Base-by-base conservation (phyloP, 768 basidiomycete species). In the Russula earlei region DNA sequence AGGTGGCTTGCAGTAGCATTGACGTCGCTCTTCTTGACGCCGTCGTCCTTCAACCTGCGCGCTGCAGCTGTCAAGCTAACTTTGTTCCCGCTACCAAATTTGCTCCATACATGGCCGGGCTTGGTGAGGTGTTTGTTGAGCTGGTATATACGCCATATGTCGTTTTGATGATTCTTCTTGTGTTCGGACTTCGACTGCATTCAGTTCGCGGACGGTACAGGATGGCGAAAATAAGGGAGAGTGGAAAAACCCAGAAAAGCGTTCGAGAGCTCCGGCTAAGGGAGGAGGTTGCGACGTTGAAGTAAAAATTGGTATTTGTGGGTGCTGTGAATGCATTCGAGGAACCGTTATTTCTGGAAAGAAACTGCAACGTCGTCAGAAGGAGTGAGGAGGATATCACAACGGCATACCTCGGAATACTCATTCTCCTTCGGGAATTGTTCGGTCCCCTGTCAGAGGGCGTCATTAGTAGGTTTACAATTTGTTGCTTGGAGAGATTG, bases 121-220 rank as follows among this genome's bases (percentile, higher is more conserved):
- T 81, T 83, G 54, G 83, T 85, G 47, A 95, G 80, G 63, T 85
- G 78, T 69, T 98, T 98, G 70, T 88, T 90, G 24, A 97, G 71
- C 68, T 99, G 95, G 70, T 88, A 98, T 55, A 94, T 82, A n/a
- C 95, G 82, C 88, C 92, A 94, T 65, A 84, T 74, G 66, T 97
- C 92, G 2, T 77, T 73, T 67, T 95, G 94, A 45, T 88, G 81
- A 67, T 98, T 99, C 74, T 96, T 95, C 73, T 91, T 91, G 75
- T 97, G 85, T 68, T 99, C 96, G 0, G 91, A 95, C 68, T n/a
- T 99, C 87, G 40, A 99, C 94, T 1, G 96, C 95, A 63, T 92
- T 92, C 59, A 96, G 76, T 71, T 99, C 95, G 31, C 92, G 82
- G 25, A 81, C 76, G 0, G 91, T 93, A 66, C 91, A 90, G 4